These are phyloP conservation scores for Podospora didyma DNA, from an alignment of 495 filamentous ascomycete species.

Conservation along the genomic window DNA sequence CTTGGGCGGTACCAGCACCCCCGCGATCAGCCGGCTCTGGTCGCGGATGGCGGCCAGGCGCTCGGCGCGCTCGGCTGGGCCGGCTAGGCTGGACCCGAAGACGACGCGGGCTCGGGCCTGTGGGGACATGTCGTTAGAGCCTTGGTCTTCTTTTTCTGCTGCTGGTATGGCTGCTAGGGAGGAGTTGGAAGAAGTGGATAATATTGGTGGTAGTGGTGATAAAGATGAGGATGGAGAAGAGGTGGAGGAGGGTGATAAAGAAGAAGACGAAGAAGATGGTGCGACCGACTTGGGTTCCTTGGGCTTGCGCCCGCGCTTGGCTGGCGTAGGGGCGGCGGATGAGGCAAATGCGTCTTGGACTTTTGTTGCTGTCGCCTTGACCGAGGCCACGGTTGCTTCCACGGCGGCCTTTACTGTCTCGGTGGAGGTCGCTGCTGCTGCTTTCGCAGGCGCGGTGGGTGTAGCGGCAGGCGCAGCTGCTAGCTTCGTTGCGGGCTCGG, in stretches of 20 bases:
- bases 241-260: constrained; percentile 15
- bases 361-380: not conserved
- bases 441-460: too few relatives aligned
- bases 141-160: not conserved
- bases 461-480: constrained; percentile 11
- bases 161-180: constrained; percentile 16
- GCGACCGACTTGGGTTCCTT: constrained; percentile 34
- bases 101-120: constrained; percentile 62
- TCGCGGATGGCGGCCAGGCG: constrained; percentile 54
- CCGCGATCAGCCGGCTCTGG: constrained; percentile 60
- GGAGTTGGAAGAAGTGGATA: constrained; percentile 21
- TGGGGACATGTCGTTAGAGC: constrained; percentile 30
- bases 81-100: constrained; percentile 73
- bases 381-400: not conserved
- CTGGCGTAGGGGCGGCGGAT: constrained; percentile 17
- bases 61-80: constrained; percentile 58
- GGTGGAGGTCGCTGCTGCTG: too few relatives aligned
- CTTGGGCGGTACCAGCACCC: constrained; percentile 73
- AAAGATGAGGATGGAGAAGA: constrained; percentile 8
- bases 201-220: constrained; percentile 39
- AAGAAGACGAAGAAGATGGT: constrained; percentile 31
- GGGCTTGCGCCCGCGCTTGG: constrained; percentile 25
- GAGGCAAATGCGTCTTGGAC: constrained; percentile 32
- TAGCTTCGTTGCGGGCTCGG: constrained; percentile 7
- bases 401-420: too few relatives aligned